A percentile compares a stretch with the other conserved stretches of the same genome.
These are phyloP conservation scores for Xylaria sp. DNA, from an alignment of 2,329 filamentous ascomycete species.

Conservation along the genomic window DNA sequence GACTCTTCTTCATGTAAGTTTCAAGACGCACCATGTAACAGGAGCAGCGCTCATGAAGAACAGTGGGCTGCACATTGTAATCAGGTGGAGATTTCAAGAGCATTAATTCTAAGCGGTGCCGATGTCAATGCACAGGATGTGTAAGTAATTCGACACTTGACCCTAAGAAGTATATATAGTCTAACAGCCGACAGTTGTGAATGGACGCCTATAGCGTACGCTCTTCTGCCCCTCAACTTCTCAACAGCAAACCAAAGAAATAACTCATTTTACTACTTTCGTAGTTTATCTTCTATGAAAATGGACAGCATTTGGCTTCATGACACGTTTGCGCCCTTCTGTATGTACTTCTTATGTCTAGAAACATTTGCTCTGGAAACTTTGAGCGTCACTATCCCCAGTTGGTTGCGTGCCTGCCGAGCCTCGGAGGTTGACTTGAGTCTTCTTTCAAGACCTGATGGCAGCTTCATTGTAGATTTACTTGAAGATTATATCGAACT, in stretches of 20 bases:
- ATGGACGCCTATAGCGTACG: background rate
- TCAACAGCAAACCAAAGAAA: background rate
- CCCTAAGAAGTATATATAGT: no score
- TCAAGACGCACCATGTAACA: no score
- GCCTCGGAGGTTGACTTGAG: background rate
- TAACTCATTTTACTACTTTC: background rate
- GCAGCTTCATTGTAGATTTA: background rate
- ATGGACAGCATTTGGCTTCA: background rate
- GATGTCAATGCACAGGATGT: background rate
- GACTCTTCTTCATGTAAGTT: background rate
- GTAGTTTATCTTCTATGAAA: no score
- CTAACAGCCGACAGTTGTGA: background rate
- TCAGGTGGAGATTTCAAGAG: background rate
- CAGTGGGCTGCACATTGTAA: background rate
- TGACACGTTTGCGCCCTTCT: background rate
- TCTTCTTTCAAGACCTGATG: background rate
- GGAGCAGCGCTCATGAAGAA: background rate
- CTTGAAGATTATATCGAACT: background rate
- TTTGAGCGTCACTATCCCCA: background rate
- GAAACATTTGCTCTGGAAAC: no score
- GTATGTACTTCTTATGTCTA: no score
- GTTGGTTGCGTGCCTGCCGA: background rate
- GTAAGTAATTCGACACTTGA: background rate
- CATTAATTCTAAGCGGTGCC: background rate
- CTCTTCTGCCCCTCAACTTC: background rate